Conservation (phyloP, 345 rosid species). For the Xanthoceras sorbifolium region DNA sequence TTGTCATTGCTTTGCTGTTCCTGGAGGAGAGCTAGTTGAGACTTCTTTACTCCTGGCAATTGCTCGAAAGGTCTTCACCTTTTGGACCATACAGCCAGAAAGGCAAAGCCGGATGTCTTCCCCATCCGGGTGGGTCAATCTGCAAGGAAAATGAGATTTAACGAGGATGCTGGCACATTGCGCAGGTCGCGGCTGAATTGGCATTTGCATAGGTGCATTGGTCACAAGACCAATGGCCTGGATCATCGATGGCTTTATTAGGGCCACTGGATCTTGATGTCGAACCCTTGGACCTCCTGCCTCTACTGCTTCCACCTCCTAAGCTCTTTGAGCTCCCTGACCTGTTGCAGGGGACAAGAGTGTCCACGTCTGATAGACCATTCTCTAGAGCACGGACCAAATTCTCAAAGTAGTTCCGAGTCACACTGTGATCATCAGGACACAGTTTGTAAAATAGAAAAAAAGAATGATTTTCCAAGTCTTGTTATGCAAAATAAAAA, state of each 20-base stretch:
- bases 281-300: slow-evolving; percentile 50
- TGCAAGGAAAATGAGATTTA: slow-evolving; percentile 14
- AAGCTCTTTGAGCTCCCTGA: slow-evolving; percentile 49
- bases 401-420: slow-evolving; percentile 82
- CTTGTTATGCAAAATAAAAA: not conserved
- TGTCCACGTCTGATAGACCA: slow-evolving; percentile 75
- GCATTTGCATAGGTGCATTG: slow-evolving; percentile 68
- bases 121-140: slow-evolving; percentile 3
- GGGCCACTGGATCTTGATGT: slow-evolving; percentile 60
- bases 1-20: not conserved
- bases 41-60: not conserved
- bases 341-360: slow-evolving; percentile 56
- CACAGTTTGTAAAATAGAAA: not conserved
- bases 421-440: slow-evolving; percentile 52
- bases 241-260: slow-evolving; percentile 43
- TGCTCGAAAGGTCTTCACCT: not conserved
- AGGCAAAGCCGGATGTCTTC: slow-evolving; percentile 12
- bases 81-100: not conserved
- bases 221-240: slow-evolving; percentile 79
- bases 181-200: slow-evolving; percentile 58
- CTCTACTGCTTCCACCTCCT: slow-evolving; percentile 38
- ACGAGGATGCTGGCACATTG: slow-evolving; percentile 64
- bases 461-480: not conserved
- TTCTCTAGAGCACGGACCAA: slow-evolving; percentile 79
- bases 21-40: not conserved